Conservation (phyloP, 108 stramenopile species). For the Cyclostephanos invisitatus region DNA sequence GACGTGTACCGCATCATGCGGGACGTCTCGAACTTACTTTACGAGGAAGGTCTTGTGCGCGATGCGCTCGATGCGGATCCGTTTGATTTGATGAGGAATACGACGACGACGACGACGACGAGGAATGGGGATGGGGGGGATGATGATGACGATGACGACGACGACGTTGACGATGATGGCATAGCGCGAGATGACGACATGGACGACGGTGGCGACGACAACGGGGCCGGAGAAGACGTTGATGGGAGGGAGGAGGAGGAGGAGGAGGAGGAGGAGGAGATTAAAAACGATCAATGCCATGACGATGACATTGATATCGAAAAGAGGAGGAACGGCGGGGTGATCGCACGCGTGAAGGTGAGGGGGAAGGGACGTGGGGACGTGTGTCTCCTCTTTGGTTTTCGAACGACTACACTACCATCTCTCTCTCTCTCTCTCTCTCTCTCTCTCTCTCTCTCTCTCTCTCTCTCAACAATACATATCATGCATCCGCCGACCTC, state of each 20-base stretch:
- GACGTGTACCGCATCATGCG: conserved; percentile 73
- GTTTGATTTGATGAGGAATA: conserved; percentile 41
- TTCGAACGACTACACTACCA: no score
- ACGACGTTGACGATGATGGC: neutral
- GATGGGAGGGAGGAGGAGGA: neutral
- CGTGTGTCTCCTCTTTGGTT: no score
- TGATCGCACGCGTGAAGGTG: conserved; percentile 55
- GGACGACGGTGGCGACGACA: no score
- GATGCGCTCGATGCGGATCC: conserved; percentile 63
- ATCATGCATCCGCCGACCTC: no score
- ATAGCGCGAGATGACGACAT: no score
- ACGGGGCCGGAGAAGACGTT: neutral
- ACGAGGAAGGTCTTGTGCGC: conserved; percentile 52
- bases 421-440: no score
- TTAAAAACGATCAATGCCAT: no score
- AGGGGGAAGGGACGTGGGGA: neutral
- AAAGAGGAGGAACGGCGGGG: conserved; percentile 26
- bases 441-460: no score
- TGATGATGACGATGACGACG: conserved; percentile 25
- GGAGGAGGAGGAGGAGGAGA: no score
- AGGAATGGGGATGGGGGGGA: conserved; percentile 10
- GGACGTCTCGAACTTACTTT: conserved; percentile 59
- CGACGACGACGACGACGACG: no score
- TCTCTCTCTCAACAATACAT: no score
- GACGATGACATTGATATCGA: conserved; percentile 5